These are phyloP conservation scores for Saccharomycopsis selenospora DNA, from an alignment of 805 yeast species.

Conservation along the genomic window DNA sequence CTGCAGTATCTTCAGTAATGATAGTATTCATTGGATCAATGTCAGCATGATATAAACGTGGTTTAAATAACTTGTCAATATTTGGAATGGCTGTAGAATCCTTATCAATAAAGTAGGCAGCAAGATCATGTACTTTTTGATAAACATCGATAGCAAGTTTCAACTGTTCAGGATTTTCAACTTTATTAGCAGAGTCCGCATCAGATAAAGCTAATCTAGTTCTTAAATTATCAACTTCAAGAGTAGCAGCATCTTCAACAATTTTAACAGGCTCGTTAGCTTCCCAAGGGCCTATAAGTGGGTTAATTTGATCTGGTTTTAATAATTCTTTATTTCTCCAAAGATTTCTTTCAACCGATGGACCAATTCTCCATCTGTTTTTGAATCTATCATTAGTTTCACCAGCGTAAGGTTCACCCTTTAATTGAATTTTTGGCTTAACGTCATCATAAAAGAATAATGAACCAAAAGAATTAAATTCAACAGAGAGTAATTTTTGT, in stretches of 20 bases:
- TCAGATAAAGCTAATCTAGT: conserved; percentile 47
- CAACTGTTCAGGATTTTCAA: conserved; percentile 37
- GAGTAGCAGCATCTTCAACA: conserved; percentile 52
- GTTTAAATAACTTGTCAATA: conserved; percentile 53
- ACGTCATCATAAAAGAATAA: conserved; percentile 73
- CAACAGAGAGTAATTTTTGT: conserved; percentile 43
- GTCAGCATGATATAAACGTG: conserved; percentile 75
- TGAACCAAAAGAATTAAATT: conserved; percentile 73
- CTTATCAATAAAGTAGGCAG: conserved; percentile 48
- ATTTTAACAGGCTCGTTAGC: conserved; percentile 51
- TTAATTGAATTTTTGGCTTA: conserved; percentile 33
- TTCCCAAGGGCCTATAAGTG: conserved; percentile 74
- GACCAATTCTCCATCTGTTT: conserved; percentile 84
- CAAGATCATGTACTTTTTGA: conserved; percentile 48
- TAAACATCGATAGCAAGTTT: conserved; percentile 52
- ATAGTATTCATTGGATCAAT: conserved; percentile 86
- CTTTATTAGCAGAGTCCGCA: conserved; percentile 37
- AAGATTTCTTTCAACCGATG: conserved; percentile 72
- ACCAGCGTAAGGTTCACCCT: conserved; percentile 43
- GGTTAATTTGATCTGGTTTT: conserved; percentile 41
- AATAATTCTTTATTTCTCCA: conserved; percentile 60
- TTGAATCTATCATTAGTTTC: conserved; percentile 48
- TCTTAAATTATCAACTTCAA: conserved; percentile 58
- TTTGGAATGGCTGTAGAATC: conserved; percentile 52
- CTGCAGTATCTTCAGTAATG: conserved; percentile 31